Conservation (phyloP, 352 stramenopile species). For the Phytophthora hybrid region DNA sequence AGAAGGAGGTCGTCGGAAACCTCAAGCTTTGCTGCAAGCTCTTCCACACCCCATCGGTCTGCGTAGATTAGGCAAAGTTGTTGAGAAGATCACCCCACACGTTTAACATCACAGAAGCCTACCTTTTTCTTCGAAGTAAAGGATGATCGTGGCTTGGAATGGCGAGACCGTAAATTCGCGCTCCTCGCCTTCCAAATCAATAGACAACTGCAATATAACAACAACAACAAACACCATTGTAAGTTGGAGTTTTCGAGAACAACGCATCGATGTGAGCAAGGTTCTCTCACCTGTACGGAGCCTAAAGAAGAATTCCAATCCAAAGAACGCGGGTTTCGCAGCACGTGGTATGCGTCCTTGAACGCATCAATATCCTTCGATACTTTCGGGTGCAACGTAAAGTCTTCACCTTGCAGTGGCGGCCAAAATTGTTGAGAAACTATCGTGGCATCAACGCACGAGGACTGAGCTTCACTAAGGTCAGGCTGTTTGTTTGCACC, state of each 20-base stretch:
- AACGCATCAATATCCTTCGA: slow-evolving; percentile 87
- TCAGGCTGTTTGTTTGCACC: not conserved
- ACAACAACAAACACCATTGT: not conserved
- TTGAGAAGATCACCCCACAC: not conserved
- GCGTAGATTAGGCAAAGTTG: slow-evolving; percentile 1
- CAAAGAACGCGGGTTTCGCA: slow-evolving; percentile 95
- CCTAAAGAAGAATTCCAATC: slow-evolving; percentile 95
- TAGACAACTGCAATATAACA: slow-evolving; percentile 48
- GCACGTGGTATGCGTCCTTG: slow-evolving; percentile 89
- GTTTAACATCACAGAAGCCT: not conserved
- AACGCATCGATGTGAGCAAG: not conserved
- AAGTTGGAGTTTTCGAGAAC: not conserved
- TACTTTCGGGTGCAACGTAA: slow-evolving; percentile 91
- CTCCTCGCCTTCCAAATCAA: slow-evolving; percentile 90
- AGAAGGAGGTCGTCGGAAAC: slow-evolving; percentile 65
- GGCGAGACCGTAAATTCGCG: slow-evolving; percentile 92
- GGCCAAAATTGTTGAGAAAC: slow-evolving; percentile 99
- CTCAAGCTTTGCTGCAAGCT: slow-evolving; percentile 68
- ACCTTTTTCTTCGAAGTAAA: slow-evolving; percentile 95
- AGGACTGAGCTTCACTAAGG: not conserved
- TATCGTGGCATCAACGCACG: slow-evolving; percentile 92
- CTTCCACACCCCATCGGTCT: slow-evolving; percentile 69
- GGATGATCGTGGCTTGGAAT: slow-evolving; percentile 94
- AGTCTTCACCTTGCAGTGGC: slow-evolving; percentile 92
- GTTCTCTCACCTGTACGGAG: slow-evolving; percentile 83